These are phyloP conservation scores for Termitomyces sp. DNA, from an alignment of 768 basidiomycete genomes.

Conservation along the genomic window DNA sequence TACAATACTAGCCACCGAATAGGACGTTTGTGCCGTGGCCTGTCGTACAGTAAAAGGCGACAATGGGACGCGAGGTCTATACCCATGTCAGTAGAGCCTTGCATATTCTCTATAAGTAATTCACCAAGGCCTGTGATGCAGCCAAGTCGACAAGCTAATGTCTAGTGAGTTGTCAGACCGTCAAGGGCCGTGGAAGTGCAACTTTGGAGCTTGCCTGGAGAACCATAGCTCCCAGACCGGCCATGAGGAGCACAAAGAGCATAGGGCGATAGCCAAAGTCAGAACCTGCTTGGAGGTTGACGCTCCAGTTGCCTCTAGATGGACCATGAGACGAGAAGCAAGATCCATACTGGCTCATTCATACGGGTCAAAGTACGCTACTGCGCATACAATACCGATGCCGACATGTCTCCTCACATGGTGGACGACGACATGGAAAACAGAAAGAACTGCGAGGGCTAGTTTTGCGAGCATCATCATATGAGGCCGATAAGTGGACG, in stretches of 20 bases:
- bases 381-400: conserved; percentile 62
- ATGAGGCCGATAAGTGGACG: conserved; percentile 1
- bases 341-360: conserved; percentile 15
- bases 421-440: conserved; percentile 9
- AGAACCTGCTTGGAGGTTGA: conserved; percentile 76
- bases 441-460: background rate
- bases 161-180: conserved; percentile 25
- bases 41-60: conserved; percentile 47
- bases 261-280: conserved; percentile 66
- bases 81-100: background rate
- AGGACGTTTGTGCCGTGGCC: conserved; percentile 39
- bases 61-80: conserved; percentile 57
- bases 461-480: background rate
- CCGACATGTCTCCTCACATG: conserved; percentile 45
- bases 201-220: conserved; percentile 41
- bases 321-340: background rate
- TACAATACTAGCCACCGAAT: conserved; percentile 45
- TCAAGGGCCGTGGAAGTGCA: background rate
- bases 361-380: conserved; percentile 73
- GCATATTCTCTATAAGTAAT: background rate
- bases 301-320: conserved; percentile 68
- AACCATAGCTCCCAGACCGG: conserved; percentile 63
- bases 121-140: conserved; percentile 60
- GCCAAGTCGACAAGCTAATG: conserved; percentile 64
- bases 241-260: conserved; percentile 56